Base-by-base conservation (phyloP, 2,329 filamentous ascomycete species). In the Dactylella cylindrospora region DNA sequence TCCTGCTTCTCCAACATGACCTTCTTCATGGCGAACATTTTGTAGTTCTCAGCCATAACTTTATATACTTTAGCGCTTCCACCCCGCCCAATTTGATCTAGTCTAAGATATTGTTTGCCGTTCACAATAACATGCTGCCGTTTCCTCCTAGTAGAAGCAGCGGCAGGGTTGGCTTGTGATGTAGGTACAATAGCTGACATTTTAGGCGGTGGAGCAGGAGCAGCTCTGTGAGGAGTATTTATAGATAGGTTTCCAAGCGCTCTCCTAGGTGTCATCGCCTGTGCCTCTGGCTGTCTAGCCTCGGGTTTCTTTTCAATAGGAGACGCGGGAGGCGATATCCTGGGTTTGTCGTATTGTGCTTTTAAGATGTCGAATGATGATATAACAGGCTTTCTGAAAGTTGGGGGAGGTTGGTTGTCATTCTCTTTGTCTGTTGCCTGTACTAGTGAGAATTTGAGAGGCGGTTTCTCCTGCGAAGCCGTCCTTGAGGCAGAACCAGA, bases 101-200 rank as follows among this genome's bases (percentile, higher is more conserved):
- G 81, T 39, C 91, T 81, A 17, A 90, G 93, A 71, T 95, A 98
- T 28, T 84, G 81, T 71, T 94, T 94, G 62, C 89, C 88, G 70
- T 98, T 98, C 64, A 98, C 84, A 39, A 85, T 84, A 57, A 97
- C 80, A 55, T 91, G 85, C 65, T 89, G 88, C 39, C 89, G 82
- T 70, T 89, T 88, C 73, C 87, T 90, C 72, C 79, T 78, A 20
- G 65, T 65, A 20, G 68, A 61, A 45, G 67, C 45, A 19, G 86
- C 83, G 20, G 89, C 90, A 3, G 86, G 89, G 8, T 84, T 84
- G 1, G 86, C 83, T 12, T 26, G 32, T 7, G 36, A 31, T 1
- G 90, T 91, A 2, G 90, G 85, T 67, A 97, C 90, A n/a, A 96
- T 76, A 5, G 95, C 86, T 1, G 88, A 93, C 91, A 97, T 97